Base-by-base conservation (phyloP, 2,329 filamentous ascomycete species). In the Aspergillus oerlinghausenensis region DNA sequence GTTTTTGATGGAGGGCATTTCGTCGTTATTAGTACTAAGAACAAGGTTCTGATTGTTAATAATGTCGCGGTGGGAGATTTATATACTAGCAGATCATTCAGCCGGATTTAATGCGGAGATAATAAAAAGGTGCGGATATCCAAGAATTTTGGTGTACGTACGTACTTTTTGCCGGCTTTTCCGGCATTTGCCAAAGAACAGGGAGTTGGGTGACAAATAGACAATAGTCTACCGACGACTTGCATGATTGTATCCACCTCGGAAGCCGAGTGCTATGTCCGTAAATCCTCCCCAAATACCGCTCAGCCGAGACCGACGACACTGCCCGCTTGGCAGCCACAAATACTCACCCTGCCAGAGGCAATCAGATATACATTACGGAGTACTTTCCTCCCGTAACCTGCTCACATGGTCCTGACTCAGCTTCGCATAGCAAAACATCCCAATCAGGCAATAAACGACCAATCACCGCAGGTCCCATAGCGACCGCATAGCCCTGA, bases 371-470 rank as follows among this genome's bases (percentile, higher is more conserved):
- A 76, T 32, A 75, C 61, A 61, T 76, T n/a, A n/a, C n/a, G n/a
- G n/a, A n/a, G n/a, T n/a, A n/a, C n/a, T n/a, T n/a, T n/a, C n/a
- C 1, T 69, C 59, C 56, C 65, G 58, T 14, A 77, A 55, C 5
- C 60, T 53, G 3, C 25, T 32, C 3, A 77, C 70, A 42, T 76
- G 69, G 32, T 66, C 59, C 8, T 60, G 49, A 6, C 50, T 63
- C 49, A 77, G 56, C 0, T 75, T 73, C 0, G 75, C 74, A 57
- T 72, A 75, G 4, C 66, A 69, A 56, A 77, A 77, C 75, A 78
- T 77, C 6, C 75, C 75, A 52, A 73, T 73, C 67, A 77, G 67
- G 25, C 60, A 28, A 76, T 56, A 51, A 71, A 67, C 1, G 58
- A 58, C 74, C 70, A 76, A 35, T 62, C 55, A 0, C 70, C 71